Percentiles rank a stretch among this genome's conserved stretches.
These are phyloP conservation scores for Juglanconis juglandina DNA, from an alignment of 2,329 filamentous ascomycete species.

Conservation along the genomic window DNA sequence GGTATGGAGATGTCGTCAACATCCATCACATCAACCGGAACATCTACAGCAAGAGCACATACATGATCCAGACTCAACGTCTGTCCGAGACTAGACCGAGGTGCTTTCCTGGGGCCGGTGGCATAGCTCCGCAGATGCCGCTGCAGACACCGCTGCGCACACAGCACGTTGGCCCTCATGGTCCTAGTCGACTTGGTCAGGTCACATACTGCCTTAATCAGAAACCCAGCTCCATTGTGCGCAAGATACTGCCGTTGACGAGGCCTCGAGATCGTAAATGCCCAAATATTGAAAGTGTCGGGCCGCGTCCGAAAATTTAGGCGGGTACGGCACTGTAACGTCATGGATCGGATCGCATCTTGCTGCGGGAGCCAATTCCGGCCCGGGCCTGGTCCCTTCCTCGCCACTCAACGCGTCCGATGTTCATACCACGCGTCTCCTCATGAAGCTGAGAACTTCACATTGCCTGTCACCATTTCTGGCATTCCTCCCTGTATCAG, in stretches of 20 bases:
- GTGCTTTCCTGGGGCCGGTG: conserved; percentile 21
- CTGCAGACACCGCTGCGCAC: conserved; percentile 22
- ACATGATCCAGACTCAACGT: conserved; percentile 59
- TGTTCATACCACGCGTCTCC: background rate
- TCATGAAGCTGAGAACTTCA: background rate
- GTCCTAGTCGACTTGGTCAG: background rate
- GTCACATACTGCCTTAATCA: background rate
- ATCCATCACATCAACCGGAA: background rate
- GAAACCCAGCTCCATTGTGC: background rate
- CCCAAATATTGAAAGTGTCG: background rate
- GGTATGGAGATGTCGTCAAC: conserved; percentile 3
- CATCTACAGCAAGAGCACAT: conserved; percentile 24
- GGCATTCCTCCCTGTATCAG: background rate
- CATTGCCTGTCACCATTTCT: background rate
- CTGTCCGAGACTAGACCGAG: conserved; percentile 32
- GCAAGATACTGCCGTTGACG: too few relatives aligned
- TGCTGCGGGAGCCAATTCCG: too few relatives aligned
- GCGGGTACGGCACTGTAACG: background rate
- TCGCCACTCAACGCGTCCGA: background rate
- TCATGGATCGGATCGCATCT: background rate
- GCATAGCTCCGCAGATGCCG: conserved; percentile 35
- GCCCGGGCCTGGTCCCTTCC: background rate
- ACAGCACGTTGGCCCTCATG: conserved; percentile 21
- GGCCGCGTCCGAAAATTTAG: background rate
- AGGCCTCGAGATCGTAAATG: background rate